Evolutionary conservation across 805 yeast genomes (phyloP), one percentile per base, ranked within the genome.

Genomic region (Candida sphagnicola): DNA sequence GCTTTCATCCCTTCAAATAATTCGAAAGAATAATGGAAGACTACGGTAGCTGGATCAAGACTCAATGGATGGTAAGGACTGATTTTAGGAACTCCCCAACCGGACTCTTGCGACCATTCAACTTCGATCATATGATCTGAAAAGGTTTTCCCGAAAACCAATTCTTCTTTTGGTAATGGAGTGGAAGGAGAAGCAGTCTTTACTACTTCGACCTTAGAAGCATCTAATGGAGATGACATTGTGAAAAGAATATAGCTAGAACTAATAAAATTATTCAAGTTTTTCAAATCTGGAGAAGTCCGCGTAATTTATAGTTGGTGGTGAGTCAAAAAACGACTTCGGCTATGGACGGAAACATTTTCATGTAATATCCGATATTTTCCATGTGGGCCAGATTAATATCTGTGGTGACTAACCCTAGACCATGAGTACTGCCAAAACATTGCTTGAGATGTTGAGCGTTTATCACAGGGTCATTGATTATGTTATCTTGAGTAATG

Each of bases 1-100:
- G 97, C 97, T 72, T 91, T 91, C 70, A 91, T 72, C 49, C 99
- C 99, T 70, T 91, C 99, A 50, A 91, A 93, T 43, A 91, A 76
- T 64, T 88, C 96, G 57, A 93, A 91, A 4, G 95, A 91, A 56
- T 91, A 91, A 71, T 91, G 99, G 68, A 91, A 80, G 24, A 90
- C 98, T 60, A 85, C 78, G 14, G 93, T 68, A 15, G 96, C 81
- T 18, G 99, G 99, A 56, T 90, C 96, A 42, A 91, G 62, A 13
- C 71, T 53, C 38, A 91, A 66, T 36, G 78, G 78, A 37, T 82
- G 90, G 59, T 86, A 89, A 17, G 98, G 97, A 48, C 77, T 77
- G 61, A 91, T 90, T 58, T 77, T 77, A 32, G 99, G 98, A n/a
- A 77, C 64, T 8, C 70, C 83, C 99, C 99, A 91, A 36, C 98